A percentile compares a stretch with the other conserved stretches of the same genome.
phyloP scores from a whole-genome alignment of 306 rosid genomes.

The Fagus crenata region DNA sequence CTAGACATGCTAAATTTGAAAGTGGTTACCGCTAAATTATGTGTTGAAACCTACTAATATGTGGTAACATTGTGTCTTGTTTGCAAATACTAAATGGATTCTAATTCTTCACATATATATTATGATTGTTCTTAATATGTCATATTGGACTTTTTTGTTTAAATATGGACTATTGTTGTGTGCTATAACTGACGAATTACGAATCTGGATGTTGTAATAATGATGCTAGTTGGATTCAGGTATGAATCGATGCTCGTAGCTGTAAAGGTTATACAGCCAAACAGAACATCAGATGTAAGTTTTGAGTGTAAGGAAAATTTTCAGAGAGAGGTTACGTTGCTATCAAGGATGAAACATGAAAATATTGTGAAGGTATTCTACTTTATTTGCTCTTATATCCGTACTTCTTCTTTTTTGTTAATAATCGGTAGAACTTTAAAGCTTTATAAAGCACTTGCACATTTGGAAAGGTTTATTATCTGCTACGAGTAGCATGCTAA shows the following conservation, averaged over 20 bases:
- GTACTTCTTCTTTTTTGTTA: neutral
- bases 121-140: neutral
- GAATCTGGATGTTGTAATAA: neutral
- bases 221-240: conserved; percentile 37
- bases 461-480: no score
- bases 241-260: conserved; percentile 47
- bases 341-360: conserved; percentile 44
- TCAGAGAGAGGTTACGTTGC: conserved; percentile 55
- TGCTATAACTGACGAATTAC: conserved; percentile 13
- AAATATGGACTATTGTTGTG: neutral
- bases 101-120: neutral
- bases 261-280: conserved; percentile 43
- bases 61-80: neutral
- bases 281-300: conserved; percentile 28
- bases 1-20: neutral
- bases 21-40: neutral
- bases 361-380: conserved; percentile 51
- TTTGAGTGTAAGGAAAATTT: conserved; percentile 42
- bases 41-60: neutral
- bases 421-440: neutral
- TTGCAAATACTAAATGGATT: neutral
- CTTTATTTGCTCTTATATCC: neutral
- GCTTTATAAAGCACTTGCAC: no score
- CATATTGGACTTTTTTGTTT: neutral
- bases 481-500: no score